A percentile compares a stretch with the other conserved stretches of the same genome.
phyloP scores from a whole-genome alignment of 2,329 filamentous ascomycete species.

The Coniochaeta prunicola region DNA sequence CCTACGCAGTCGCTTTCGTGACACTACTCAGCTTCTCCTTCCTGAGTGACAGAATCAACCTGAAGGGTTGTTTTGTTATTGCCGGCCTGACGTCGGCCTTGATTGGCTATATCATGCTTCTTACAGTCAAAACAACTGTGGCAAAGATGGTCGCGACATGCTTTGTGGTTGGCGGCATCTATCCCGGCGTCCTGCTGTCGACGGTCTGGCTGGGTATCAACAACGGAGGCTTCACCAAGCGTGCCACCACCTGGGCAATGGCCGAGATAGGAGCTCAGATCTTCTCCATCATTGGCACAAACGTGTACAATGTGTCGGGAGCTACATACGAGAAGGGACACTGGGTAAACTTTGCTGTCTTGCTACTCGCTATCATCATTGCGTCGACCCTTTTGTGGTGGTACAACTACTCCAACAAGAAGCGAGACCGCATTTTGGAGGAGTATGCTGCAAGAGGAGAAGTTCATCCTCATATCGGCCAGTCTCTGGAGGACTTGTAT shows the following conservation, averaged over 20 bases:
- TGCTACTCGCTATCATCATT: not conserved
- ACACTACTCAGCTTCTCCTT: not conserved
- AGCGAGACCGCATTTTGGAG: not conserved
- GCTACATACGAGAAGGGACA: not conserved
- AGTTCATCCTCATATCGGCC: not conserved
- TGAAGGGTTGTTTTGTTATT: not conserved
- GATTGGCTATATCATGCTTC: not conserved
- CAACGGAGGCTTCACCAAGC: conserved; percentile 1
- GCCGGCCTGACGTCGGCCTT: not conserved
- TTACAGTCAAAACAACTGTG: not conserved
- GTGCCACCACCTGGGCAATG: conserved; percentile 1
- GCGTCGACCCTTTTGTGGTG: not conserved
- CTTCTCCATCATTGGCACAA: conserved; percentile 2
- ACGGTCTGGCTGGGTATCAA: conserved; percentile 1
- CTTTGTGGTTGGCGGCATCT: not conserved
- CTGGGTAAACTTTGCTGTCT: not conserved
- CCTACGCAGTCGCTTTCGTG: conserved; percentile 1
- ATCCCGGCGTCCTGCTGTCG: not conserved
- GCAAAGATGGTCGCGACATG: conserved; percentile 1
- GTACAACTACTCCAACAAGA: conserved; percentile 1
- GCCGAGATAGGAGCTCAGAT: conserved; percentile 1
- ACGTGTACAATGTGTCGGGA: not conserved
- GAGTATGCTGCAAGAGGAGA: not conserved
- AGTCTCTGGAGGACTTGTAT: not conserved
- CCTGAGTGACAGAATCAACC: not conserved